Conservation (phyloP, 306 rosid genomes). For the Pachyrhizus erosus region DNA sequence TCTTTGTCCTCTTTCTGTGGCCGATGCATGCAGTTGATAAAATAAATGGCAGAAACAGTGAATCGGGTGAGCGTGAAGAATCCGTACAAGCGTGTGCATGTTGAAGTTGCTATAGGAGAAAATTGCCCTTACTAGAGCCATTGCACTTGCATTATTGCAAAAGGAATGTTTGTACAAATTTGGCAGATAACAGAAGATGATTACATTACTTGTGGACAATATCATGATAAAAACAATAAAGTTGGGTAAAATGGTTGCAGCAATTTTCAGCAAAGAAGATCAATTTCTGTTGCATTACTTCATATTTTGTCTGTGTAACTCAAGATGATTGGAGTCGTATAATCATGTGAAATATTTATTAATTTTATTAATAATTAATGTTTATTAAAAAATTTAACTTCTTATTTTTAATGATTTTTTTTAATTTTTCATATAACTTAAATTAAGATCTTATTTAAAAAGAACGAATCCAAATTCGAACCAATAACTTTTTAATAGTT, state of each 20-base stretch:
- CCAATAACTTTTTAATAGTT: too few relatives aligned
- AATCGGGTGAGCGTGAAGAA: slow-evolving; percentile 32
- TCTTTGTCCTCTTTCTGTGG: background rate
- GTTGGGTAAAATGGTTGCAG: background rate
- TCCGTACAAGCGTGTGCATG: background rate
- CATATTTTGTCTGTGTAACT: too few relatives aligned
- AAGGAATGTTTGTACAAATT: slow-evolving; percentile 23
- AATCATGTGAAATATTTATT: too few relatives aligned
- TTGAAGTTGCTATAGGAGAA: slow-evolving; percentile 35
- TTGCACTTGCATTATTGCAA: slow-evolving; percentile 33
- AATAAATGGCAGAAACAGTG: background rate
- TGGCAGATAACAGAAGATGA: background rate
- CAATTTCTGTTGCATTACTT: slow-evolving; percentile 16
- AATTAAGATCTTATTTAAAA: too few relatives aligned
- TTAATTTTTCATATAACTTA: too few relatives aligned
- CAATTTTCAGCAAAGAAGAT: slow-evolving; percentile 16
- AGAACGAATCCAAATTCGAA: too few relatives aligned
- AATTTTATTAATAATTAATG: too few relatives aligned
- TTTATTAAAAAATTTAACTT: too few relatives aligned
- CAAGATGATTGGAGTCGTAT: background rate
- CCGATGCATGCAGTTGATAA: slow-evolving; percentile 42
- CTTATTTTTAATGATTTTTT: too few relatives aligned
- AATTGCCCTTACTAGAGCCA: background rate
- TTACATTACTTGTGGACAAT: slow-evolving; percentile 16
- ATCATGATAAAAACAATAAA: background rate